phyloP scores from a whole-genome alignment of 1,284 basidiomycete species.

The Sphagnurus paluster region DNA sequence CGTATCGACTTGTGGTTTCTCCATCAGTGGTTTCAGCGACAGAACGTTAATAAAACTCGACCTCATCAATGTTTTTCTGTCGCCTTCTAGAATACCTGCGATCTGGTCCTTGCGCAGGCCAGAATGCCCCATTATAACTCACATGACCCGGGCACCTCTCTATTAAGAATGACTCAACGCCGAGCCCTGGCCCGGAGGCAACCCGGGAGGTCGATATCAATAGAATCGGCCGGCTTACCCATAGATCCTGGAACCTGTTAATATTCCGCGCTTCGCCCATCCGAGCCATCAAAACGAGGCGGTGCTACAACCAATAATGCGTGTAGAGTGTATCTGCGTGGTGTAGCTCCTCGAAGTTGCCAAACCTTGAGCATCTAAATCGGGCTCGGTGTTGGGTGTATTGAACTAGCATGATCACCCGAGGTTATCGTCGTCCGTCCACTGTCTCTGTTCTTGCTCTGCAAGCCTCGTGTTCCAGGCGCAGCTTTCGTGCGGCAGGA shows the following conservation, averaged over 20 bases:
- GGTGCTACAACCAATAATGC: background rate
- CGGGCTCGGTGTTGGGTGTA: background rate
- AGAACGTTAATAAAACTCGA: constrained; percentile 7
- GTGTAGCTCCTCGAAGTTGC: background rate
- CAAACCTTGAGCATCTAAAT: constrained; percentile 2
- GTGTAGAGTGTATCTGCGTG: background rate
- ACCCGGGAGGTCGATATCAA: constrained; percentile 1
- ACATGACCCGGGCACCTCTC: constrained; percentile 12
- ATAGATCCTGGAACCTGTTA: constrained; percentile 1
- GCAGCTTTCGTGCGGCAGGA: background rate
- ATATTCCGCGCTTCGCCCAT: constrained; percentile 5
- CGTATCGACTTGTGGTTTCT: constrained; percentile 9
- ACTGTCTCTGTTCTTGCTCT: background rate
- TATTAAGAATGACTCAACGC: background rate
- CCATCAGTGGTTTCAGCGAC: constrained; percentile 13
- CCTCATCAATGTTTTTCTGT: constrained; percentile 8
- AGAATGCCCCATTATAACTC: constrained; percentile 1
- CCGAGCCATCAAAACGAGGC: constrained; percentile 15
- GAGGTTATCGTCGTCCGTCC: constrained; percentile 4
- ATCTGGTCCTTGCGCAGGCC: constrained; percentile 1
- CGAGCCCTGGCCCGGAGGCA: constrained; percentile 3
- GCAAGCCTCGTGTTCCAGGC: constrained; percentile 1
- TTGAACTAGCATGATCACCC: background rate
- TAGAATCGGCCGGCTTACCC: background rate
- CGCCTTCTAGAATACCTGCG: constrained; percentile 10